Evolutionary conservation across 163 green algal genomes (phyloP).

Genomic region (Chlorella variabilis): DNA sequence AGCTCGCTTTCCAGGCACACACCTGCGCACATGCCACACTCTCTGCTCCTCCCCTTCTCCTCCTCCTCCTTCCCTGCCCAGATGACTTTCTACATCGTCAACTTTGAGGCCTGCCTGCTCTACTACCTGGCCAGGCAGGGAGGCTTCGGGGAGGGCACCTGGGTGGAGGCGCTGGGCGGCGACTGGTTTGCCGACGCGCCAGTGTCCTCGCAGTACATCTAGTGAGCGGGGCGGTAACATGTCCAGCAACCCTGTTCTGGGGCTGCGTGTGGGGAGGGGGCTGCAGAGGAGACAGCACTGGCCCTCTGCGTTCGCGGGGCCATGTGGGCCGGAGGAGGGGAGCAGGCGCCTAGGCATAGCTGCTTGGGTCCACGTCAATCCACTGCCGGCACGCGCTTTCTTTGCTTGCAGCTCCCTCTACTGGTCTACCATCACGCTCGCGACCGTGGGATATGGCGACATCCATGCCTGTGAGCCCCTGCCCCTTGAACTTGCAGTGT

Average conservation of each 20-base stretch:
- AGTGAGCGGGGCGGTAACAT: not conserved
- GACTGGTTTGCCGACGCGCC: conserved; percentile 18
- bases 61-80: too few species aligned
- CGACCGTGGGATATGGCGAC: conserved; percentile 61
- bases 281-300: too few species aligned
- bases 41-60: too few species aligned
- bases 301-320: too few species aligned
- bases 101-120: conserved; percentile 67
- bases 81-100: conserved; percentile 51
- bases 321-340: too few species aligned
- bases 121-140: conserved; percentile 53
- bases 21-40: too few species aligned
- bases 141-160: conserved; percentile 43
- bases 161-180: conserved; percentile 30
- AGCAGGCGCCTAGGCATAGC: too few species aligned
- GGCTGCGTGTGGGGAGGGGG: too few species aligned
- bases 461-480: conserved; percentile 44
- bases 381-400: too few species aligned
- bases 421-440: conserved; percentile 53
- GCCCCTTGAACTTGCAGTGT: not conserved
- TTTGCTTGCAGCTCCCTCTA: conserved; percentile 53
- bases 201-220: conserved; percentile 17
- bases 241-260: not conserved
- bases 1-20: too few species aligned
- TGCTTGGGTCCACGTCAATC: too few species aligned